These are phyloP conservation scores for Populus tomentosa DNA, from an alignment of 441 rosid genomes.

Conservation along the genomic window DNA sequence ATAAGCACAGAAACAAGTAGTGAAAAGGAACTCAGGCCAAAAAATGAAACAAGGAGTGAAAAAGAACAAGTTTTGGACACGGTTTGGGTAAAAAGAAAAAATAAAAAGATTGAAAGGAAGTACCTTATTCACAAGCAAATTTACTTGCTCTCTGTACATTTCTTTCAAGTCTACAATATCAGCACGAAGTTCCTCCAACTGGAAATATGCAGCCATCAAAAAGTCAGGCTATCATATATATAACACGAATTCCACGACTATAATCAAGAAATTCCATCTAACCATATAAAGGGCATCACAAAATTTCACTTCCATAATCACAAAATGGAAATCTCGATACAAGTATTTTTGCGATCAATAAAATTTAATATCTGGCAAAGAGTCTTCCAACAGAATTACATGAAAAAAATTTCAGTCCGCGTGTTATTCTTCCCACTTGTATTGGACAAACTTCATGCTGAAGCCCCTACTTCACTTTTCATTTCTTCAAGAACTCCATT, in stretches of 20 bases:
- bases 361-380: background rate
- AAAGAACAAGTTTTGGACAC: background rate
- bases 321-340: background rate
- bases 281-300: background rate
- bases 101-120: background rate
- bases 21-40: background rate
- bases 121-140: conserved; percentile 96
- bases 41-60: background rate
- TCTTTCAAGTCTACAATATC: conserved; percentile 96
- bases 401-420: background rate
- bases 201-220: conserved; percentile 23
- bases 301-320: background rate
- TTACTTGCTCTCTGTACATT: conserved; percentile 99
- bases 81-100: too few relatives aligned
- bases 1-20: background rate
- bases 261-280: background rate
- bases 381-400: background rate
- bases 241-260: background rate
- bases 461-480: background rate
- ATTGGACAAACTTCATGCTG: background rate
- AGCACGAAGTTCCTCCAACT: conserved; percentile 98
- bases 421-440: background rate
- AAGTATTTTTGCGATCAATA: background rate
- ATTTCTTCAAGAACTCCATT: background rate
- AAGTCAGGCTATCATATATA: conserved; percentile 10